Base-by-base conservation (phyloP, 371 early-diverging fungal genomes). In the Blakeslea trispora region DNA sequence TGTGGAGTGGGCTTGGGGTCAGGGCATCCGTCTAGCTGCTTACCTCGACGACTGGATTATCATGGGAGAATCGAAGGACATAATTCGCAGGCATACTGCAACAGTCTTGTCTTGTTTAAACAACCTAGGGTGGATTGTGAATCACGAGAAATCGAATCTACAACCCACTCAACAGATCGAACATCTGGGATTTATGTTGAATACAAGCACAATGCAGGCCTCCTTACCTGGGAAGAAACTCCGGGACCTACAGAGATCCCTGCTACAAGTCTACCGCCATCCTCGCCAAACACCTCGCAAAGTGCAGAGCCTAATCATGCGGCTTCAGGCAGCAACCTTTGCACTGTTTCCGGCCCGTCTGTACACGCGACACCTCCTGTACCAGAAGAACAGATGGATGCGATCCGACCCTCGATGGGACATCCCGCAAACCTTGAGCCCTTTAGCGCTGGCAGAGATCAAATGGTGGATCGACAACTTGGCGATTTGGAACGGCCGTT, bases 271-370 rank as follows among this genome's bases (percentile, higher is more conserved):
- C 1, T 17, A 50, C 21, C 17, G 57, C 4, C 19, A 53, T 0
- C 53, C 59, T 14, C 7, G 14, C 1, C 60, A 59, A 43, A 42
- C 60, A 18, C 44, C 60, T 10, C 5, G 64, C 4, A 40, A 42
- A 14, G 28, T 64, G 3, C 55, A 64, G 59, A 64, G 56, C 8
- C 21, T 64, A n/a, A 64, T 59, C 9, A 64, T 64, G 59, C 18
- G 59, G 1, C n/a, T n/a, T n/a, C n/a, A n/a, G n/a, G n/a, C n/a
- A n/a, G n/a, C n/a, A n/a, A n/a, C n/a, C n/a, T n/a, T 55, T 64
- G 64, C 64, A 1, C 6, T 64, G 1, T 52, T 56, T 7, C 59
- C 56, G 10, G 64, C 59, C 4, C 41, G 55, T 0, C 50, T 64
- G 5, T 56, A 59, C 24, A 59, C 64, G 19, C 59, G 54, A 13